Conservation (phyloP, 139 green algal species). For the Chlorella sp. region DNA sequence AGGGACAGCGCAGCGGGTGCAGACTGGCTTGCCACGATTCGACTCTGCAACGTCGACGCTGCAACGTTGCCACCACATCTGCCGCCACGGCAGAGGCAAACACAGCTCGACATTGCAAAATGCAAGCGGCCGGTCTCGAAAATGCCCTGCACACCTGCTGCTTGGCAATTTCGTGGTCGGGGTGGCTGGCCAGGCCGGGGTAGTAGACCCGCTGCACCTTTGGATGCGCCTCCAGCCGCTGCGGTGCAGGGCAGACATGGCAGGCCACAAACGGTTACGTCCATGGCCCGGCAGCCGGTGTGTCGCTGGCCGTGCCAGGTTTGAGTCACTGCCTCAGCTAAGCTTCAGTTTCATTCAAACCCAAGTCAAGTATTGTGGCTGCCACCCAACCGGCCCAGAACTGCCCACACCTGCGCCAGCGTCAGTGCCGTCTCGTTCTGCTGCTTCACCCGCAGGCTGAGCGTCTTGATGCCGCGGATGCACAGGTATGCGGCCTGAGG, state of each 20-base stretch:
- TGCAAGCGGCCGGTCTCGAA: too few species aligned
- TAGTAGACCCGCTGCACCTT: constrained; percentile 77
- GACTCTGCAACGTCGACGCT: too few species aligned
- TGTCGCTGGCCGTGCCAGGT: too few species aligned
- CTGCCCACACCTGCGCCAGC: constrained; percentile 63
- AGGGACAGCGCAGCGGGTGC: not conserved
- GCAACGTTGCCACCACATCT: too few species aligned
- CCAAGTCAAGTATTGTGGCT: too few species aligned
- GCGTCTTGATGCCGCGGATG: constrained; percentile 56
- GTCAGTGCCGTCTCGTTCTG: constrained; percentile 80
- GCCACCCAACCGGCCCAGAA: too few species aligned
- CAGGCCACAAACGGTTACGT: too few species aligned
- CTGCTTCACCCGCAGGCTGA: constrained; percentile 89
- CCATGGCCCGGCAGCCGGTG: too few species aligned
- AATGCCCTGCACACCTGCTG: constrained; percentile 78
- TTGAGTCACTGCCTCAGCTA: too few species aligned
- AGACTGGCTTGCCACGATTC: not conserved
- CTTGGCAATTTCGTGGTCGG: constrained; percentile 93
- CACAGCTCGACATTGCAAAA: too few species aligned
- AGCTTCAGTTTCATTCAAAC: too few species aligned
- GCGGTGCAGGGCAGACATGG: too few species aligned
- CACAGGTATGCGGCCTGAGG: not conserved
- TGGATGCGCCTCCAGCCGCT: constrained; percentile 86
- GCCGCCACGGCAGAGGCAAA: not conserved
- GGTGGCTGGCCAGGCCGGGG: constrained; percentile 88